Base-by-base conservation (phyloP, 2,329 filamentous ascomycete genomes). In the Paracorniculantispora psalliotae region DNA sequence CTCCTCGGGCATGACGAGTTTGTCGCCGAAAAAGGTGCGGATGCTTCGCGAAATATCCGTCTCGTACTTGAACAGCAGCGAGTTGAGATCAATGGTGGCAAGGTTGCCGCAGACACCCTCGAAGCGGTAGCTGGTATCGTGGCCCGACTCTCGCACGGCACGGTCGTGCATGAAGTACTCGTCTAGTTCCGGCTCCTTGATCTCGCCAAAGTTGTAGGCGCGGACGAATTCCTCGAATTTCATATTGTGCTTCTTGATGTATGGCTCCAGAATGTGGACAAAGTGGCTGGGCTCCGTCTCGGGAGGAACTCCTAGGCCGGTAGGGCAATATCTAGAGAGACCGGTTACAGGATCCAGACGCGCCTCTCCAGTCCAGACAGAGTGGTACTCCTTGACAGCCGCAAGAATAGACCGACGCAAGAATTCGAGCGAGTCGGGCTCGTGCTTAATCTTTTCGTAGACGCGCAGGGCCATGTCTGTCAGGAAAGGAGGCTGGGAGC, bases 381-480 rank as follows among this genome's bases (percentile, higher is more conserved):
- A 90, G 73, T 96, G 86, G 71, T 97, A 97, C 72, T 97, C 92
- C 75, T 97, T 99, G 78, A 97, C 97, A 12, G 93, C 94, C 7
- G 94, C 93, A 41, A 96, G 81, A 30, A 92, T 90, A 7, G 92
- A 85, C 17, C 83, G 83, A 33, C 85, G 84, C 63, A 99, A 79
- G 72, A 97, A 97, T 0, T 96, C 91, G 53, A 86, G 74, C 1
- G 92, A 85, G 51, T 86, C 90, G 0, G 88, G 85, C 71, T 96
- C 89, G 65, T 92, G 87, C 77, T 92, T 91, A 73, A 97, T 97
- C 69, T 89, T 89, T 67, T 97, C 92, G 71, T 94, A 97, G 44
- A 96, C 91, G 58, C 92, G 88, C 52, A 97, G 80, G 12, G 93
- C 90, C 92, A 99, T 97, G 73, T 99, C 94, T 1, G 94, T 99